Base-by-base conservation (phyloP, 192 early-diverging fungal genomes). In the Thamnidium elegans region DNA sequence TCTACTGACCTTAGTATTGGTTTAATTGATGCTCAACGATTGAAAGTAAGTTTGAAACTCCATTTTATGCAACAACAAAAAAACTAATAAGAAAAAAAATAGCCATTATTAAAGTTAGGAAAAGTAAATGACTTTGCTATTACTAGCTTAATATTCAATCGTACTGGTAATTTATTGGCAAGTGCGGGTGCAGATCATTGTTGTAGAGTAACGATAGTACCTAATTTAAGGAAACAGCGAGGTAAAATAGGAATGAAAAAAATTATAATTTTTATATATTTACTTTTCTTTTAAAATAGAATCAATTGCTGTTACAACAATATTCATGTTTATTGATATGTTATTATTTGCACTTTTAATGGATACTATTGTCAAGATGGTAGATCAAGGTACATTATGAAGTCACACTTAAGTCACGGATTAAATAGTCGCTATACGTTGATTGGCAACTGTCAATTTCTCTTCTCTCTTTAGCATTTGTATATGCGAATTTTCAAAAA, bases 341-440 rank as follows among this genome's bases (percentile, higher is more conserved):
- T 2, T 66, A 1, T 13, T 66, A 15, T 39, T 58, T 39, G 51
- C 55, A 4, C 17, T 66, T 3, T 23, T 66, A 26, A 15, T 58
- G 43, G 54, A 66, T 58, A 47, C 58, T 36, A 50, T 54, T 46
- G 51, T 66, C 9, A 36, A 66, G 26, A 58, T 66, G 53, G 34
- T 54, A 11, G 31, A 58, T 8, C 46, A 63, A 13, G 62, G 62
- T 7, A 52, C 23, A 14, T 13, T 52, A 3, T 39, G 9, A 39
- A 1, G 9, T 9, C 5, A 39, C 36, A 6, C 9, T 9, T 10
- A 36, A 36, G 34, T 36, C 34, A 36, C 34, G 34, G 34, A 36
- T 36, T 36, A 39, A 39, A 39, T 39, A 39, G 4, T 1, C 36
- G 36, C 36, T 39, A 9, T 39, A 6, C 9, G 36, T 10, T 39